Percentiles rank a stretch among this genome's conserved stretches.
These are phyloP conservation scores for Vickermania ingenoplastis DNA, from an alignment of 208 protist genomes.

Conservation along the genomic window DNA sequence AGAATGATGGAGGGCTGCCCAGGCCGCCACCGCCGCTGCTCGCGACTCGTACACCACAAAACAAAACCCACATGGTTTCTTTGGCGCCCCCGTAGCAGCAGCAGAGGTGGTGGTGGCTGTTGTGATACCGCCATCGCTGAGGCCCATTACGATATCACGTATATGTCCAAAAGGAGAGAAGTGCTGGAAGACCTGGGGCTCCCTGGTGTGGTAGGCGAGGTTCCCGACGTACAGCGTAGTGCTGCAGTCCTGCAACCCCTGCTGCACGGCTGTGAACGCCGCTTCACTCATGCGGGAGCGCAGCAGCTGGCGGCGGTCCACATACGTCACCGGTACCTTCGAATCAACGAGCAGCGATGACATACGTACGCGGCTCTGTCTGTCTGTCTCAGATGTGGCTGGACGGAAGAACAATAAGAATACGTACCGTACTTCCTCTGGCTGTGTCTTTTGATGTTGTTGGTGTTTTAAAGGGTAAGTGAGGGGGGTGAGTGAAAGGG, in stretches of 20 bases:
- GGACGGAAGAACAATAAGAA: not conserved
- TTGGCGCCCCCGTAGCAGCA: not conserved
- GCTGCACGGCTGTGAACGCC: conserved; percentile 53
- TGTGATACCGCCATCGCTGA: conserved; percentile 90
- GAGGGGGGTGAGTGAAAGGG: no score
- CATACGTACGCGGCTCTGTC: conserved; percentile 15
- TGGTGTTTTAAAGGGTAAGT: no score
- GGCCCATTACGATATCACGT: conserved; percentile 96
- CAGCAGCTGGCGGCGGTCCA: conserved; percentile 76
- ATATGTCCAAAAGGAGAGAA: conserved; percentile 92
- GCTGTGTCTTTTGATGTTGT: no score
- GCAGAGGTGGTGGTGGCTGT: not conserved
- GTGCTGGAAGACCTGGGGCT: conserved; percentile 94
- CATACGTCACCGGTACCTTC: conserved; percentile 65
- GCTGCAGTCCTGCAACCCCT: conserved; percentile 63
- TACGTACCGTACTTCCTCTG: not conserved
- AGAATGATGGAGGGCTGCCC: conserved; percentile 69
- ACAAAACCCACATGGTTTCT: conserved; percentile 96
- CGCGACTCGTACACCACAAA: conserved; percentile 96
- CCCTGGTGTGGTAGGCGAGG: conserved; percentile 97
- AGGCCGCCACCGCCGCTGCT: conserved; percentile 84
- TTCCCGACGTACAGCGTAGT: conserved; percentile 97
- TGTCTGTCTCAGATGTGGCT: not conserved
- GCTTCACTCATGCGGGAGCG: conserved; percentile 52
- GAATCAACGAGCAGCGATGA: conserved; percentile 50